A percentile compares a stretch with the other conserved stretches of the same genome.
These are phyloP conservation scores for Lachnellula arida DNA, from an alignment of 2,329 filamentous ascomycete species.

Conservation along the genomic window DNA sequence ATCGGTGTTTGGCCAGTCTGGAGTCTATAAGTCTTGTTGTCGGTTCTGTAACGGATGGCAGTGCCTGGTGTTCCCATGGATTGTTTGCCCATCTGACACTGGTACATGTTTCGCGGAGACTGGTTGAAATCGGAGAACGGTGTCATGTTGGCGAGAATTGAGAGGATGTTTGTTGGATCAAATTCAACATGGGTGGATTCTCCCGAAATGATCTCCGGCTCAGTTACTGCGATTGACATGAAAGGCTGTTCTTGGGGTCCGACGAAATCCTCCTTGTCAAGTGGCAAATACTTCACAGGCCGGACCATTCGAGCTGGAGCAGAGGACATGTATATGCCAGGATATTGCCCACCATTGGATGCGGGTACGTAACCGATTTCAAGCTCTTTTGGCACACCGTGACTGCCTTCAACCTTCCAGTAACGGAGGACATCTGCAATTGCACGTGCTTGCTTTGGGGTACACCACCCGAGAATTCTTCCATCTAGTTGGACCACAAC, in stretches of 20 bases:
- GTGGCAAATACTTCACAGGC: constrained; percentile 85
- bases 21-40: constrained; percentile 94
- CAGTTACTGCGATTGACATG: constrained; percentile 95
- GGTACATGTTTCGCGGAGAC: constrained; percentile 98
- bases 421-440: constrained; percentile 85
- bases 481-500: constrained; percentile 90
- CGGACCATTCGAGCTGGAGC: constrained; percentile 81
- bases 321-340: constrained; percentile 90
- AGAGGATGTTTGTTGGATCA: constrained; percentile 92
- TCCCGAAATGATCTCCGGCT: constrained; percentile 80
- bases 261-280: constrained; percentile 81
- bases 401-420: constrained; percentile 89
- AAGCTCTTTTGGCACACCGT: constrained; percentile 74
- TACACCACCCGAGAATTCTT: constrained; percentile 83
- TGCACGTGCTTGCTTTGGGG: constrained; percentile 72
- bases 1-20: constrained; percentile 96
- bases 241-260: constrained; percentile 95
- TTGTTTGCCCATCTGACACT: constrained; percentile 99
- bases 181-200: constrained; percentile 91
- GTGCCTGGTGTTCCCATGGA: constrained; percentile 96
- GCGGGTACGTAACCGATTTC: constrained; percentile 90
- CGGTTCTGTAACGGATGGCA: constrained; percentile 78
- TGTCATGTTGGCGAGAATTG: constrained; percentile 97
- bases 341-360: constrained; percentile 89
- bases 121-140: constrained; percentile 99